Conservation (phyloP, 768 basidiomycete species). For the Crassisporium funariophilum region DNA sequence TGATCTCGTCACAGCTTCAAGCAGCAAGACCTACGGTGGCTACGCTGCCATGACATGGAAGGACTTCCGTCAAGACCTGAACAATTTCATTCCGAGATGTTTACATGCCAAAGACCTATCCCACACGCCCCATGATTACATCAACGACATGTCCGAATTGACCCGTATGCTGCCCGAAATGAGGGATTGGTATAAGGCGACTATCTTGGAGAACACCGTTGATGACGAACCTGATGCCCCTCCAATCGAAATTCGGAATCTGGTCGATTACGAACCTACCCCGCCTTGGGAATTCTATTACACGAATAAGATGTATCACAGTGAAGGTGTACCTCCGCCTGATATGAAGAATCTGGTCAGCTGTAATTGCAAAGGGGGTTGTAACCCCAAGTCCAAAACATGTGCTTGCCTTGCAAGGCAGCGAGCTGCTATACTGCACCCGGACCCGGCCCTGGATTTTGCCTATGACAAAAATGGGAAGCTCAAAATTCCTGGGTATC, state of each 20-base stretch:
- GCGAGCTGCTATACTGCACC: constrained; percentile 35
- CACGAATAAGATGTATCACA: constrained; percentile 79
- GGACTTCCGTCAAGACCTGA: constrained; percentile 33
- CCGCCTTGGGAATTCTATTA: constrained; percentile 90
- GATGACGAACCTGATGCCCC: constrained; percentile 73
- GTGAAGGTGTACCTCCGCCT: constrained; percentile 66
- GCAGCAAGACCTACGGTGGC: constrained; percentile 29
- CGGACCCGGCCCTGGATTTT: constrained; percentile 47
- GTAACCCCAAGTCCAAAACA: constrained; percentile 70
- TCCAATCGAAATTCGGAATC: constrained; percentile 65
- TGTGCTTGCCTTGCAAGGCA: constrained; percentile 74
- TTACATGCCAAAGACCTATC: constrained; percentile 55
- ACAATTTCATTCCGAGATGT: constrained; percentile 35
- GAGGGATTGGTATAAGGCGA: constrained; percentile 60
- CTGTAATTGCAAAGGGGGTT: constrained; percentile 76
- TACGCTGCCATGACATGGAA: constrained; percentile 41
- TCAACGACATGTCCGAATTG: constrained; percentile 52
- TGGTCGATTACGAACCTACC: constrained; percentile 64
- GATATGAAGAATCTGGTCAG: constrained; percentile 58
- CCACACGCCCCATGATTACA: constrained; percentile 62
- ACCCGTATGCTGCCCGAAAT: constrained; percentile 45
- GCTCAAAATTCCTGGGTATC: constrained; percentile 51
- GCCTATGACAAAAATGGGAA: constrained; percentile 65
- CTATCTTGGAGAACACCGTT: constrained; percentile 65
- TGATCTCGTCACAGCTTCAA: constrained; percentile 9